Percentiles rank a stretch among this genome's conserved stretches.
Evolutionary conservation across 805 yeast species (phyloP).

Genomic region (Spathaspora girioi): DNA sequence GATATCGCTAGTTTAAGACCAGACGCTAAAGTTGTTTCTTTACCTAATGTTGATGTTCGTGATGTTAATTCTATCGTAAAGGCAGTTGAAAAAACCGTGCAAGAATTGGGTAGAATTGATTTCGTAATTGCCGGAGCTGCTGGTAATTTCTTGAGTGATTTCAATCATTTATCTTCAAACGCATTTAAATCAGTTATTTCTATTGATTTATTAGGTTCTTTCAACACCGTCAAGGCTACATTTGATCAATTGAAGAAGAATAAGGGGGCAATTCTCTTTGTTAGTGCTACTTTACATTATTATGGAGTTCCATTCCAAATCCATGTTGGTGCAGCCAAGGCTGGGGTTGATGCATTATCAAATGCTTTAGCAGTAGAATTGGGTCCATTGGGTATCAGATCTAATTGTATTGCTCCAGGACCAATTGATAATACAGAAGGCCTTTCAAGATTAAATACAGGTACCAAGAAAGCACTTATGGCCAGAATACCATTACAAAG

Average conservation of each 20-base stretch:
- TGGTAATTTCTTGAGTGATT: slow-evolving; percentile 39
- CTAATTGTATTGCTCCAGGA: slow-evolving; percentile 89
- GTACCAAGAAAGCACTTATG: neutral
- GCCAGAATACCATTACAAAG: slow-evolving; percentile 60
- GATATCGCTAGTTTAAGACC: slow-evolving; percentile 54
- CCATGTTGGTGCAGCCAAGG: slow-evolving; percentile 93
- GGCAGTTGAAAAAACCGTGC: slow-evolving; percentile 63
- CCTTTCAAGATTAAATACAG: slow-evolving; percentile 50
- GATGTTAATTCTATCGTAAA: slow-evolving; percentile 48
- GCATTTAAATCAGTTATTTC: slow-evolving; percentile 38
- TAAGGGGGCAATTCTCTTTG: slow-evolving; percentile 45
- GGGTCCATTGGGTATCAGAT: slow-evolving; percentile 83
- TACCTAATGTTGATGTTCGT: slow-evolving; percentile 76
- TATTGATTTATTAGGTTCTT: slow-evolving; percentile 40
- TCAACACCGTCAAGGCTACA: slow-evolving; percentile 38
- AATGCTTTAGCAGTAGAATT: slow-evolving; percentile 83
- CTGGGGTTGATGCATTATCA: slow-evolving; percentile 89
- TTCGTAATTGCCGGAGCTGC: slow-evolving; percentile 45
- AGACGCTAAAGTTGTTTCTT: slow-evolving; percentile 63
- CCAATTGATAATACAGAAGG: slow-evolving; percentile 87
- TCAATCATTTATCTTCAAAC: slow-evolving; percentile 40
- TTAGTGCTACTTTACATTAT: slow-evolving; percentile 42
- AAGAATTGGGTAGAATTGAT: slow-evolving; percentile 39
- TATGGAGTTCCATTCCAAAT: slow-evolving; percentile 55
- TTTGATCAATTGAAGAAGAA: slow-evolving; percentile 34